Evolutionary conservation across 164 flowering plant species (phyloP), one percentile per base, ranked within the genome.

Genomic region (Tinospora cordifolia): DNA sequence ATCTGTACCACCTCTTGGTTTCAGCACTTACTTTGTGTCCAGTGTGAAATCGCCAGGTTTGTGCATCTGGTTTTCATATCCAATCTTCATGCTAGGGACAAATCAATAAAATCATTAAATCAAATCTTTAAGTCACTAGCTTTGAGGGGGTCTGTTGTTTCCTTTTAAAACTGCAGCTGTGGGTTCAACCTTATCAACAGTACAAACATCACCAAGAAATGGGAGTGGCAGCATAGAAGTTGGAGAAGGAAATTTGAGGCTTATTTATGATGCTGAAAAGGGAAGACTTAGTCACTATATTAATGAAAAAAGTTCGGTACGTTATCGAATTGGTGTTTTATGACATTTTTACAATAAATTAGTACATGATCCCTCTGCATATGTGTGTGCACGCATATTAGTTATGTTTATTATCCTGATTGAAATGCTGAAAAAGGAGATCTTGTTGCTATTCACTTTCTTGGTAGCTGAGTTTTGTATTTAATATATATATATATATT

Each of bases 1-100:
- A 47, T 75, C 92, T 77, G 90, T 87, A 54, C 97, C 96, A 47
- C 96, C 97, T 41, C 89, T 93, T 77, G 98, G 98, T 78, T 91
- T 87, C 86, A 90, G 81, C 80, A 87, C 94, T 24, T 93, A 90
- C 70, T 66, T 69, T 58, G 76, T 93, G 67, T 83, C 93, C 41
- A 73, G 59, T 65, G 77, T 83, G 19, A 83, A 83, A 79, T 25
- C 58, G 17, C 40, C 82, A 85, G 96, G 96, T 89, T 67, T 46
- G n/a, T 19, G 27, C 7, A 13, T 73, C 11, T 57, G 26, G 25
- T 17, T 74, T 26, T 25, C 11, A 2, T 66, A 14, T 54, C 68
- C 27, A 41, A 58, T 68, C 39, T 15, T 40, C 4, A 27, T 60
- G 12, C 30, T 67, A 62, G 11, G 27, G 62, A 58, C n/a, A 59